Base-by-base conservation (phyloP, 306 rosid genomes). In the Urtica urens region DNA sequence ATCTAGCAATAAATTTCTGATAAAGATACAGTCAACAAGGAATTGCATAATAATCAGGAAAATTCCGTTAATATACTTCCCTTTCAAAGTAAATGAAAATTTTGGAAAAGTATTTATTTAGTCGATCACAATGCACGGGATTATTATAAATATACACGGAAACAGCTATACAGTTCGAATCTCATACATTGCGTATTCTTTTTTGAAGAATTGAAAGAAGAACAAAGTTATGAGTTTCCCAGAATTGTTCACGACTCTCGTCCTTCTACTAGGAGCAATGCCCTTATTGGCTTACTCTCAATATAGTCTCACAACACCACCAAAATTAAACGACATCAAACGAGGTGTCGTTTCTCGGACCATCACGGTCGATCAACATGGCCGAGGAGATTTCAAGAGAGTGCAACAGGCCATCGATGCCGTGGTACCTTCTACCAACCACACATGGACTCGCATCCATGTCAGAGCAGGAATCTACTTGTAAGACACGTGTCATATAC, bases 391-490 rank as follows among this genome's bases (percentile, higher is more conserved):
- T 8, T 67, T 71, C 47, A 31, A 2, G 3, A 51, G 55, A 2
- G 33, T 75, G 4, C 74, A 75, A 46, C 49, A 62, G 14, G 81
- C 78, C 33, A 67, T 67, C 43, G 72, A 75, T 56, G 63, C 67
- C 24, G 35, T 75, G 21, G n/a, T n/a, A n/a, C 31, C 47, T 0
- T 1, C 12, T 27, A 55, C 51, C 26, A 71, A 59, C 3, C 7
- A 7, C 1, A 7, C 2, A 18, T 75, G 78, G 78, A 57, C 52
- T 11, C 59, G 49, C 23, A 53, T 75, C 35, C 61, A 51, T 18
- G 53, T 67, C n/a, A 47, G 10, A 21, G 31, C 65, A 1, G 81
- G 58, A 13, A 44, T 16, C 31, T 71, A 67, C 50, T n/a, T n/a
- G n/a, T n/a, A n/a, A n/a, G 0, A 70, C 58, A 52, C 27, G 47